Evolutionary conservation across 768 basidiomycete genomes (phyloP), one percentile per base, ranked within the genome.

Genomic region (Trametes cinnabarina): DNA sequence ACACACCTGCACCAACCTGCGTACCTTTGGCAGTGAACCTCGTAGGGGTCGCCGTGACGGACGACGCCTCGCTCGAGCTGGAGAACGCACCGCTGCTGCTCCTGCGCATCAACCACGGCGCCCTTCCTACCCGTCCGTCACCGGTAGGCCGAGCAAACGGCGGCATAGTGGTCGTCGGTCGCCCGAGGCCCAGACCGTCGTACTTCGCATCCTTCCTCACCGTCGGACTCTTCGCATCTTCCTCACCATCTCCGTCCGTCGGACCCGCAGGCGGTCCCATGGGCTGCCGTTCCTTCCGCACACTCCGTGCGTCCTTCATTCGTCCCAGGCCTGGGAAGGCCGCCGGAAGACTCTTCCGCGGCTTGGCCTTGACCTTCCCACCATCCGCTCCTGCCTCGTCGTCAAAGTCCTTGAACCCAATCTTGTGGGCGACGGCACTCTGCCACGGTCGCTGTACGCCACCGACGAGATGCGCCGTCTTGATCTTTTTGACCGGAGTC

Each of bases 31-130:
- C 78, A 61, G 80, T 82, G 17, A 70, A 69, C 63, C 85, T 75
- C 26, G 88, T 90, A 40, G 88, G 88, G 17, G 89, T 88, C 14
- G 61, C 71, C 34, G 76, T 82, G 43, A 76, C 71, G 35, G 81
- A 75, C 15, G 77, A 74, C 23, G 77, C 79, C 22, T 91, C 88
- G 63, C 88, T 88, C 19, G 87, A 83, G 61, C 83, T 87, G 11
- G 90, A 91, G 65, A 90, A 90, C 1, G 87, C 86, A 14, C 90
- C 89, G 62, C 90, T 91, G 66, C 89, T 92, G 55, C 85, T 90
- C 60, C 90, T 78, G 12, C 90, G 80, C 80, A 87, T 82, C 28
- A 91, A 68, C 83, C 84, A 87, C 39, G 80, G 76, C 46, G 81
- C 76, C 26, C 81, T 76, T 4, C 62, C 61, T 1, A 53, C 54